Evolutionary conservation across 2,329 filamentous ascomycete genomes (phyloP).

Genomic region (Cladosporium sp.): DNA sequence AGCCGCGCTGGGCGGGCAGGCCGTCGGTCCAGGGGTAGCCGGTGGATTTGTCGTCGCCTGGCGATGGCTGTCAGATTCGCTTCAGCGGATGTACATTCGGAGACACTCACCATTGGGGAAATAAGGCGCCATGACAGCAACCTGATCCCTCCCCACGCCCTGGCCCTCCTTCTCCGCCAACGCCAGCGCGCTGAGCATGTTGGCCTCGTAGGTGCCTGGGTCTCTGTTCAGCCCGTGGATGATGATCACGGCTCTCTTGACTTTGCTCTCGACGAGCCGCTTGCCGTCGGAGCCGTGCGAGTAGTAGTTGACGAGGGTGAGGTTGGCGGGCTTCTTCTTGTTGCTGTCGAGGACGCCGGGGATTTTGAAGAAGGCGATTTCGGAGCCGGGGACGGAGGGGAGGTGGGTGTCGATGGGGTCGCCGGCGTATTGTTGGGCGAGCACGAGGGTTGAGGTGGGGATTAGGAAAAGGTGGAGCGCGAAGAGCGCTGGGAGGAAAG

Average conservation of each 20-base stretch:
- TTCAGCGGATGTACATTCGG: too few relatives aligned
- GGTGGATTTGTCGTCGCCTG: conserved; percentile 28
- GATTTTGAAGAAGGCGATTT: conserved; percentile 31
- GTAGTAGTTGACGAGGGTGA: conserved; percentile 33
- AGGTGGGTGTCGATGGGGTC: conserved; percentile 27
- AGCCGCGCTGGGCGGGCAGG: conserved; percentile 21
- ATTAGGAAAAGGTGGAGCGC: conserved; percentile 4
- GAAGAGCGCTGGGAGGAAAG: conserved; percentile 12
- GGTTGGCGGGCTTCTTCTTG: conserved; percentile 22
- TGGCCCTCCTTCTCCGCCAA: conserved; percentile 18
- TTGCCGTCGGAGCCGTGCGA: conserved; percentile 23
- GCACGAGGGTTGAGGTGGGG: not conserved
- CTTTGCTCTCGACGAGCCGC: conserved; percentile 20
- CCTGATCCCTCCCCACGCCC: conserved; percentile 26
- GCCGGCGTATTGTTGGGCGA: conserved; percentile 29
- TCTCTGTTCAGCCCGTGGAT: conserved; percentile 31
- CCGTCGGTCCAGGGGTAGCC: conserved; percentile 32
- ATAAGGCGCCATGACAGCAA: conserved; percentile 30
- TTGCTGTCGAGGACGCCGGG: conserved; percentile 18
- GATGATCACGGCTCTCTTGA: conserved; percentile 31
- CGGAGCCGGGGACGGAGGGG: conserved; percentile 28
- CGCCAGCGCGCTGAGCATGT: conserved; percentile 29
- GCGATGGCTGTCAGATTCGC: too few relatives aligned
- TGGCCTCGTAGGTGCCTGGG: conserved; percentile 30
- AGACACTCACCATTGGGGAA: conserved; percentile 27